Evolutionary conservation across 345 rosid species (phyloP).

Genomic region (Cardamine occulta): DNA sequence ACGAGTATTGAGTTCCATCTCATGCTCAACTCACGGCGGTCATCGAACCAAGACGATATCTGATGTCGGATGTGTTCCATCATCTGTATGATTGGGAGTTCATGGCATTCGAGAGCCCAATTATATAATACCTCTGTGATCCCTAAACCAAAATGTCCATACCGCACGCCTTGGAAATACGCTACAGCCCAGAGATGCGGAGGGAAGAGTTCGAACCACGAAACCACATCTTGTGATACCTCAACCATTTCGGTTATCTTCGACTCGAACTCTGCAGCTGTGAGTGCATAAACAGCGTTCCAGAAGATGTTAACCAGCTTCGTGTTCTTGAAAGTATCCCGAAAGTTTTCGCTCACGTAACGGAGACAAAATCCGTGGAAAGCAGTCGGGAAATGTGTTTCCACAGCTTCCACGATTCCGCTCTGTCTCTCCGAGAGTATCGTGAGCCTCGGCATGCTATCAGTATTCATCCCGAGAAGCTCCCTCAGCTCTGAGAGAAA

Average conservation of each 20-base stretch:
- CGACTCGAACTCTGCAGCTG: slow-evolving; percentile 76
- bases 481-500: slow-evolving; percentile 93
- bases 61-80: slow-evolving; percentile 85
- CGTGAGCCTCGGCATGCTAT: slow-evolving; percentile 96
- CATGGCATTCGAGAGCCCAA: slow-evolving; percentile 98
- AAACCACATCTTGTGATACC: slow-evolving; percentile 74
- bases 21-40: slow-evolving; percentile 75
- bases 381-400: slow-evolving; percentile 95
- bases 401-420: slow-evolving; percentile 89
- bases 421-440: slow-evolving; percentile 90
- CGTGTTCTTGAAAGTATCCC: slow-evolving; percentile 91
- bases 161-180: slow-evolving; percentile 84
- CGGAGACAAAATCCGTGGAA: slow-evolving; percentile 95
- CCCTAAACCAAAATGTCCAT: slow-evolving; percentile 87
- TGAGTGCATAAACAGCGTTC: slow-evolving; percentile 95
- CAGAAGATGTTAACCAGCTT: slow-evolving; percentile 93
- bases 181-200: slow-evolving; percentile 95
- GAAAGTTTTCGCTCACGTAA: slow-evolving; percentile 82
- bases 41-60: slow-evolving; percentile 61
- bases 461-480: slow-evolving; percentile 92
- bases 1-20: slow-evolving; percentile 88
- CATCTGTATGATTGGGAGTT: slow-evolving; percentile 91
- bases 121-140: slow-evolving; percentile 80
- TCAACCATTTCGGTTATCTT: slow-evolving; percentile 90
- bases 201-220: slow-evolving; percentile 80